Evolutionary conservation across 129 eudicot species (phyloP).

Genomic region (Heracleum sosnowskyi): DNA sequence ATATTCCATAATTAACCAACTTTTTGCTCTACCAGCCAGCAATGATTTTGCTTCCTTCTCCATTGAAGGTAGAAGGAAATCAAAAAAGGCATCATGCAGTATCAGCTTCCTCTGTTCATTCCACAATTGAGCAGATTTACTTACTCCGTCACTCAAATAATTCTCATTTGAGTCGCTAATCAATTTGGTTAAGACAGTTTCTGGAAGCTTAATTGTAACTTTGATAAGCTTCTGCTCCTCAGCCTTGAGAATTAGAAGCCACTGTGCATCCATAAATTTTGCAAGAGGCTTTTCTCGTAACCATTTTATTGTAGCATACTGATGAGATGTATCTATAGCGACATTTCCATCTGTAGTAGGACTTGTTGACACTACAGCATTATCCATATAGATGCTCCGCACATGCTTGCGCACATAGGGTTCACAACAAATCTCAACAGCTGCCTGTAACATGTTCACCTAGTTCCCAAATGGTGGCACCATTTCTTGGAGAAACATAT

Average conservation of each 20-base stretch:
- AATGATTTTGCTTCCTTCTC: slow-evolving; percentile 84
- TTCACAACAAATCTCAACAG: slow-evolving; percentile 93
- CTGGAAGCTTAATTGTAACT: slow-evolving; percentile 68
- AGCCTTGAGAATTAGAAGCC: slow-evolving; percentile 92
- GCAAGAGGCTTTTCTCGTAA: slow-evolving; percentile 66
- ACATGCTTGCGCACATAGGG: slow-evolving; percentile 78
- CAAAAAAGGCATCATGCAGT: slow-evolving; percentile 60
- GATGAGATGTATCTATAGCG: slow-evolving; percentile 68
- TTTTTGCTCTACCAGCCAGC: slow-evolving; percentile 71
- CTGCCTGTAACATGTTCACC: slow-evolving; percentile 44
- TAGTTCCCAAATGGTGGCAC: slow-evolving; percentile 53
- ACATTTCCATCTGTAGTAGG: slow-evolving; percentile 79
- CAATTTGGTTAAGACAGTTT: slow-evolving; percentile 36
- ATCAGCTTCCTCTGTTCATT: slow-evolving; percentile 90
- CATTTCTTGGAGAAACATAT: slow-evolving; percentile 65
- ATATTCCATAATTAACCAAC: slow-evolving; percentile 59
- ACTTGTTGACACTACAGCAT: slow-evolving; percentile 72
- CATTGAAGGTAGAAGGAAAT: slow-evolving; percentile 70
- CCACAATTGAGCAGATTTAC: slow-evolving; percentile 92
- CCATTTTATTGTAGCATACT: slow-evolving; percentile 79
- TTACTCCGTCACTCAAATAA: slow-evolving; percentile 90
- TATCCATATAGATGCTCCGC: slow-evolving; percentile 83
- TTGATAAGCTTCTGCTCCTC: slow-evolving; percentile 90
- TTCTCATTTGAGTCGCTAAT: slow-evolving; percentile 58
- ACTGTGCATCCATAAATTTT: slow-evolving; percentile 79